Conservation (phyloP, 2,329 filamentous ascomycete genomes). For the Penicillium freii region DNA sequence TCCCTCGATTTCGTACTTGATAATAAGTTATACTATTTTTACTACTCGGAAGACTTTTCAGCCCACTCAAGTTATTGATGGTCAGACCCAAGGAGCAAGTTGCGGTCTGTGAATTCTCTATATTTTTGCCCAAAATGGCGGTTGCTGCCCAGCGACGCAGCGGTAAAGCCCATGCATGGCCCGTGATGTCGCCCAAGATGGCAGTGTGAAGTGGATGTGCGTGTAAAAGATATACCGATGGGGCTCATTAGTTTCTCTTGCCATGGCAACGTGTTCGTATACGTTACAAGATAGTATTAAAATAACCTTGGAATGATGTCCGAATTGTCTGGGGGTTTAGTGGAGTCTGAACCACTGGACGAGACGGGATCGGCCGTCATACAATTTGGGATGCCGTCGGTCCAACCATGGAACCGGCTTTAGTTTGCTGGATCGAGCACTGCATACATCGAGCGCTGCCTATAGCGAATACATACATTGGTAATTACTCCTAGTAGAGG, state of each 20-base stretch:
- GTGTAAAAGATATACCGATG: constrained; percentile 15
- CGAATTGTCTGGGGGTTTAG: constrained; percentile 14
- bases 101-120: constrained; percentile 27
- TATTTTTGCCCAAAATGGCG: constrained; percentile 22
- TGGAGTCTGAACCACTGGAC: constrained; percentile 27
- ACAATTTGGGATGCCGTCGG: constrained; percentile 13
- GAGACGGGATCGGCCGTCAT: constrained; percentile 24
- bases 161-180: constrained; percentile 34
- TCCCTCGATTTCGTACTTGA: not conserved
- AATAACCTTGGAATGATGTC: not conserved
- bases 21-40: constrained; percentile 10
- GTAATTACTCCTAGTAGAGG: not conserved
- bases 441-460: not conserved
- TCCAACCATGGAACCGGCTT: constrained; percentile 23
- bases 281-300: not conserved
- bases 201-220: constrained; percentile 15
- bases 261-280: constrained; percentile 23
- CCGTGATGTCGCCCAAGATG: constrained; percentile 29
- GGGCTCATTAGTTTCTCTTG: constrained; percentile 11
- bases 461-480: not conserved
- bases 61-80: not conserved
- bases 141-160: constrained; percentile 38
- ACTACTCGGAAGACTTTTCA: not conserved
- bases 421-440: not conserved
- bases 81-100: constrained; percentile 17